Evolutionary conservation across 2,329 filamentous ascomycete genomes (phyloP).

Genomic region (Gaeumannomyces sp.): DNA sequence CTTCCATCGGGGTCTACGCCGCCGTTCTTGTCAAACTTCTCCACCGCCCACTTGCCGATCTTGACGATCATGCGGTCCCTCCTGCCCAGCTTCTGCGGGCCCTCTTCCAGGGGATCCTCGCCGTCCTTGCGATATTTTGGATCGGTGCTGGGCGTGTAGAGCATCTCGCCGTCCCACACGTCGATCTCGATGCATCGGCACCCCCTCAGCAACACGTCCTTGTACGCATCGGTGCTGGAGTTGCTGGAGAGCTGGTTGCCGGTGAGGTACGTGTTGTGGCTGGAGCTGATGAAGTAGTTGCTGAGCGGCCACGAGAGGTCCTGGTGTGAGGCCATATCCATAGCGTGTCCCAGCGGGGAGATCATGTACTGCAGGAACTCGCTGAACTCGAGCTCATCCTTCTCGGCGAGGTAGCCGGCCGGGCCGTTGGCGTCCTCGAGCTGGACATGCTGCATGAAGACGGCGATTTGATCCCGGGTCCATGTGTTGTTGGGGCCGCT

Average conservation of each 20-base stretch:
- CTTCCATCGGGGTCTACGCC: neutral
- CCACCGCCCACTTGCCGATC: neutral
- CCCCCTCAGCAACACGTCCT: conserved; percentile 72
- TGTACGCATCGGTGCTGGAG: conserved; percentile 84
- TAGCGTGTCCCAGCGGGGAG: conserved; percentile 38
- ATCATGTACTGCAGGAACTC: conserved; percentile 51
- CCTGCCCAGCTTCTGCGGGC: neutral
- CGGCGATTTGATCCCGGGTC: conserved; percentile 36
- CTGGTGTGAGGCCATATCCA: conserved; percentile 32
- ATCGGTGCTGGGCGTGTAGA: conserved; percentile 59
- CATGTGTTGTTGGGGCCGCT: conserved; percentile 29
- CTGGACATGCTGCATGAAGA: conserved; percentile 43
- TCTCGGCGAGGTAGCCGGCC: conserved; percentile 17
- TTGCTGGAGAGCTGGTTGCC: conserved; percentile 83
- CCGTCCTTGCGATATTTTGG: conserved; percentile 38
- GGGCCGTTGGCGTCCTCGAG: conserved; percentile 32
- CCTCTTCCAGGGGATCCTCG: conserved; percentile 43
- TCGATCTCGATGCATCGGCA: conserved; percentile 93
- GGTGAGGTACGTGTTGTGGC: conserved; percentile 89
- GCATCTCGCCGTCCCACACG: conserved; percentile 84
- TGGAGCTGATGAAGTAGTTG: conserved; percentile 90
- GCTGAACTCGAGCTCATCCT: conserved; percentile 36
- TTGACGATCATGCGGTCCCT: neutral
- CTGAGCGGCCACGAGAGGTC: conserved; percentile 72
- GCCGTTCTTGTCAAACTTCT: neutral